Evolutionary conservation across 2,329 filamentous ascomycete species (phyloP).

Genomic region (Trichoderma simmonsii): DNA sequence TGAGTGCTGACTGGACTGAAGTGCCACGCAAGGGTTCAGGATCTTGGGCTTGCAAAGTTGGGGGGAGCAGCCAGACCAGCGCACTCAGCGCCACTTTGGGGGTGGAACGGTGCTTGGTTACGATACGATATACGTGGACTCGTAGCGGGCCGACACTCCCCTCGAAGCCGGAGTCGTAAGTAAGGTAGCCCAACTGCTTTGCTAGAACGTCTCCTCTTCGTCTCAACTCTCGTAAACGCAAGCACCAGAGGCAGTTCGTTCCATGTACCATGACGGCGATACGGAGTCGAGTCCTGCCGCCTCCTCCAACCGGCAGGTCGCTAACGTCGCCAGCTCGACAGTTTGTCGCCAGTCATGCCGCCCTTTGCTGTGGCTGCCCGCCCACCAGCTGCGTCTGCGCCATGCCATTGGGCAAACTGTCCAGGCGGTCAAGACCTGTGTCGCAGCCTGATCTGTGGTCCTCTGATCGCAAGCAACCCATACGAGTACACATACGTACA

Average conservation of each 20-base stretch:
- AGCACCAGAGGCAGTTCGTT: background rate
- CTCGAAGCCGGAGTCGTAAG: background rate
- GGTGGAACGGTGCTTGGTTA: background rate
- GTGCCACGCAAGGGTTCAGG: background rate
- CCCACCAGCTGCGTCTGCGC: conserved; percentile 7
- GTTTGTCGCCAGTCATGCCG: background rate
- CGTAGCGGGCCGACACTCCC: background rate
- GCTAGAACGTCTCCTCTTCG: background rate
- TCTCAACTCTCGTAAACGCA: background rate
- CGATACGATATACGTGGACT: background rate
- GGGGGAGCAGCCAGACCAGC: background rate
- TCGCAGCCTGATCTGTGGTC: conserved; percentile 3
- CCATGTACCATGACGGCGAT: background rate
- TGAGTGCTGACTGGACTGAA: background rate
- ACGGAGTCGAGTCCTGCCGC: background rate
- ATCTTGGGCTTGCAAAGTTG: background rate
- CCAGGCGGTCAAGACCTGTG: conserved; percentile 15
- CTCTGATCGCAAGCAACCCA: background rate
- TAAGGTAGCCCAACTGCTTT: background rate
- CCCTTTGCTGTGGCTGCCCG: conserved; percentile 5
- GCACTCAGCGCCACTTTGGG: background rate
- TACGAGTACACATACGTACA: background rate
- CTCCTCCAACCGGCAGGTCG: conserved; percentile 3
- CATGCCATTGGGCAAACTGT: background rate
- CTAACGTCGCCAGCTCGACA: background rate